Evolutionary conservation across 2,329 filamentous ascomycete species (phyloP), one percentile per base, ranked within the genome.

Genomic region (Ophiocordyceps sinensis): DNA sequence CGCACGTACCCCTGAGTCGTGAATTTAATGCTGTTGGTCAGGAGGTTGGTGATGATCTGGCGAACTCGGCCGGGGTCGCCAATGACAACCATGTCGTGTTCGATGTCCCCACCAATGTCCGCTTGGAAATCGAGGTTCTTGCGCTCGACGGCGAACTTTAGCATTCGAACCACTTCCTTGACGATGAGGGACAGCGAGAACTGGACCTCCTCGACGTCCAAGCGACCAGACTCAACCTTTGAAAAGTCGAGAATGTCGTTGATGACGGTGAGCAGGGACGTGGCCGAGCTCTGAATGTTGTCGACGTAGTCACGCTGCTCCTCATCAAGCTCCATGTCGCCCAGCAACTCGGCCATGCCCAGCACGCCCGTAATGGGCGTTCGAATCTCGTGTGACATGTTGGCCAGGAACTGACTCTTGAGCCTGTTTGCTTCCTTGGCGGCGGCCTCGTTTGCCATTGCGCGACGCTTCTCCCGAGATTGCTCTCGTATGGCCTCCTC

Each of bases 161-260:
- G 74, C 85, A 93, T 91, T 56, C 87, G 86, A 40, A 78, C 82
- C 17, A 91, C 84, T 54, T 93, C 86, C 37, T 79, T 71, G 7
- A 88, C 74, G 12, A 86, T 76, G 1, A 85, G 68, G 0, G 78
- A 79, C 2, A 87, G 65, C 26, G 79, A 85, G 51, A 88, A 89
- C 45, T 85, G 82, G 0, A 87, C 82, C 50, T 87, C 81, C 58
- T 87, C 83, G 34, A 88, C 80, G 46, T 87, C 82, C 17, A 88
- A 61, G 8, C 79, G 70, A 3, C 84, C 83, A 9, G 80, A 85
- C 55, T 88, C 84, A 2, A 86, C 79, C 57, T 93, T 93, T 4
- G 85, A 91, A 56, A 93, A 88, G 59, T 93, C 86, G 2, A 94
- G 66, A 42, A 93, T 93, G 52, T 94, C 86, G 53, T 94, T 93